A percentile compares a stretch with the other conserved stretches of the same genome.
Evolutionary conservation across 2,329 filamentous ascomycete genomes (phyloP).

Genomic region (Hypoxylon sp.): DNA sequence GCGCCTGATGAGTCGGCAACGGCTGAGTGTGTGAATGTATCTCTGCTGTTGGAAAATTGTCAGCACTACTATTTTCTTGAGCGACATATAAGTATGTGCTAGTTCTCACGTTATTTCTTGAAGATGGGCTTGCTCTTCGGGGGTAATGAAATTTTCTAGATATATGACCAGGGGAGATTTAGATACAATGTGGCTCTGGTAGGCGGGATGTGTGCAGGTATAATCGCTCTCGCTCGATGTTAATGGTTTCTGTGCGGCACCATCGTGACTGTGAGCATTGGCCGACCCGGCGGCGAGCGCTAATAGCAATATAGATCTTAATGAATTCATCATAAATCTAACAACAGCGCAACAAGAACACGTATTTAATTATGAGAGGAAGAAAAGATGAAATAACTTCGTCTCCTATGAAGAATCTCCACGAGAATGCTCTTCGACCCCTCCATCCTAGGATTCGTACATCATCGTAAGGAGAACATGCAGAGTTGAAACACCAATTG

Average conservation of each 20-base stretch:
- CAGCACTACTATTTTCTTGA: slow-evolving; percentile 2
- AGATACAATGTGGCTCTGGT: slow-evolving; percentile 55
- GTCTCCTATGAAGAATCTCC: not conserved
- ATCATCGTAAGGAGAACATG: slow-evolving; percentile 37
- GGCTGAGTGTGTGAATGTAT: slow-evolving; percentile 62
- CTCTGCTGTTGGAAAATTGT: slow-evolving; percentile 52
- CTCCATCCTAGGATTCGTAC: slow-evolving; percentile 15
- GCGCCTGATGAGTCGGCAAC: slow-evolving; percentile 56
- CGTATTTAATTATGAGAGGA: slow-evolving; percentile 2
- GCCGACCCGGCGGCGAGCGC: slow-evolving; percentile 39
- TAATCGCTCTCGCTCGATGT: slow-evolving; percentile 18
- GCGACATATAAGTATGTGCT: not conserved
- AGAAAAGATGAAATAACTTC: slow-evolving; percentile 14
- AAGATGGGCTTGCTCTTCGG: slow-evolving; percentile 56
- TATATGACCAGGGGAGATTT: slow-evolving; percentile 59
- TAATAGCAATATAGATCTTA: slow-evolving; percentile 44
- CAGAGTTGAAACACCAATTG: slow-evolving; percentile 50
- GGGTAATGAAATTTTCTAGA: slow-evolving; percentile 56
- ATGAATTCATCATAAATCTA: slow-evolving; percentile 37
- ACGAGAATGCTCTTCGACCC: slow-evolving; percentile 6
- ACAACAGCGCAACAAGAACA: not conserved
- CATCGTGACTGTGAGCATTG: slow-evolving; percentile 45
- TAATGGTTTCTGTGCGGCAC: slow-evolving; percentile 47
- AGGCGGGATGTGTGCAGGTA: slow-evolving; percentile 54
- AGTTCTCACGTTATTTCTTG: slow-evolving; percentile 54